Evolutionary conservation across 2,329 filamentous ascomycete genomes (phyloP).

Genomic region (Acrodontium crateriforme): DNA sequence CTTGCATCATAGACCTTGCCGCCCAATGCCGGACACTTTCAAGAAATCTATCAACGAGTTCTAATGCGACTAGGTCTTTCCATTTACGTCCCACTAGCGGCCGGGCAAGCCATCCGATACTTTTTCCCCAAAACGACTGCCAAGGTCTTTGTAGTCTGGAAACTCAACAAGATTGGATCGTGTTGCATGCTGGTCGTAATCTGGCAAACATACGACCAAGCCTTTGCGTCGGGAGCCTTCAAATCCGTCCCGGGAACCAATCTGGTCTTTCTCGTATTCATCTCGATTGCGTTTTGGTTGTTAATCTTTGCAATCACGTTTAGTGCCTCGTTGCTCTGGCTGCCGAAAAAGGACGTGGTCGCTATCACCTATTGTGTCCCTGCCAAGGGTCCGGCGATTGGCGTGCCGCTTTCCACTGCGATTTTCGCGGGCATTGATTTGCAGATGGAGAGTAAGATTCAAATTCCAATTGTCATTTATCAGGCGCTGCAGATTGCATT

Average conservation of each 20-base stretch:
- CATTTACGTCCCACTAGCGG: conserved; percentile 41
- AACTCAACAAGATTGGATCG: conserved; percentile 31
- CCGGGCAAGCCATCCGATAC: conserved; percentile 48
- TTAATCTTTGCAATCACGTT: conserved; percentile 52
- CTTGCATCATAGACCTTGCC: too few relatives aligned
- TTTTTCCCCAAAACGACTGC: conserved; percentile 40
- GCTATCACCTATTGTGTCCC: conserved; percentile 62
- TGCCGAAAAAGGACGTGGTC: conserved; percentile 48
- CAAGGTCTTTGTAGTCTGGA: conserved; percentile 38
- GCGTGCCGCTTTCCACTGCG: conserved; percentile 52
- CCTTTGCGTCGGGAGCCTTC: conserved; percentile 51
- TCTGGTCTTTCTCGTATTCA: conserved; percentile 52
- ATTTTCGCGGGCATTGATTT: conserved; percentile 49
- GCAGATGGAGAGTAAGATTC: conserved; percentile 43
- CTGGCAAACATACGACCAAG: conserved; percentile 55
- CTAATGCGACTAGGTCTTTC: background rate
- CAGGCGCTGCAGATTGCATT: conserved; percentile 31
- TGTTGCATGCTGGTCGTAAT: conserved; percentile 35
- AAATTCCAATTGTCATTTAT: conserved; percentile 50
- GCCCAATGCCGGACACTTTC: too few relatives aligned
- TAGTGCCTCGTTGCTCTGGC: conserved; percentile 37
- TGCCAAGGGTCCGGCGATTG: conserved; percentile 57
- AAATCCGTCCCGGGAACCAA: conserved; percentile 44
- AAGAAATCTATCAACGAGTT: background rate
- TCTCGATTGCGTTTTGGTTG: conserved; percentile 50